phyloP scores from a whole-genome alignment of 1,139 yeast genomes.

The Zygosaccharomyces sapae region DNA sequence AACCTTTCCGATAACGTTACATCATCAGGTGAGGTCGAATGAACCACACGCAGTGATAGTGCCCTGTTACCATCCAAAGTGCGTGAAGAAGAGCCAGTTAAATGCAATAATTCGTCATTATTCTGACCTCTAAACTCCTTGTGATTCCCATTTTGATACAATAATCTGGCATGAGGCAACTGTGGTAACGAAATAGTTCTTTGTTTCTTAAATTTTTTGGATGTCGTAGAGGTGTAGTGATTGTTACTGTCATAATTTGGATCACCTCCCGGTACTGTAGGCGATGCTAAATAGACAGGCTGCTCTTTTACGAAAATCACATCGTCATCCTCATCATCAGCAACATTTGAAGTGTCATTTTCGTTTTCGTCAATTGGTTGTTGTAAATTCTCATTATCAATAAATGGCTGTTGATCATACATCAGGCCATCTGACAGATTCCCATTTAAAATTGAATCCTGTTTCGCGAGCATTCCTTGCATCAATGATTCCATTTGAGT shows the following conservation, averaged over 20 bases:
- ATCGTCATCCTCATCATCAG: constrained; percentile 22
- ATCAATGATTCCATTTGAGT: constrained; percentile 16
- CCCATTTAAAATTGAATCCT: constrained; percentile 21
- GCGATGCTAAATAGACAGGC: constrained; percentile 20
- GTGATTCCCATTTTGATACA: constrained; percentile 20
- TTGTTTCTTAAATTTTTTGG: constrained; percentile 42
- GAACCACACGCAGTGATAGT: constrained; percentile 25
- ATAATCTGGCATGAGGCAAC: constrained; percentile 44
- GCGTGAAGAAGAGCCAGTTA: constrained; percentile 33
- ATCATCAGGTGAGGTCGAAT: constrained; percentile 22
- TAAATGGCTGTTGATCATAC: constrained; percentile 11
- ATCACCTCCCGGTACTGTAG: constrained; percentile 11
- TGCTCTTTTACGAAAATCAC: constrained; percentile 27
- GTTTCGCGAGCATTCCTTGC: constrained; percentile 28
- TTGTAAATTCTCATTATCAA: constrained; percentile 14
- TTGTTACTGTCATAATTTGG: neutral
- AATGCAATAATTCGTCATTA: constrained; percentile 32
- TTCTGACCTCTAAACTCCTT: constrained; percentile 26
- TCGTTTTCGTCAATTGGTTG: constrained; percentile 12
- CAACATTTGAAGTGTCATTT: constrained; percentile 8
- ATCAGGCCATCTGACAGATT: constrained; percentile 12
- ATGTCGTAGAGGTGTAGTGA: constrained; percentile 12
- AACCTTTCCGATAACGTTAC: constrained; percentile 8
- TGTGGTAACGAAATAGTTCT: constrained; percentile 72
- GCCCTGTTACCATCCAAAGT: constrained; percentile 33